These are phyloP conservation scores for Ormosia semicastrata DNA, from an alignment of 306 rosid species.

Conservation along the genomic window DNA sequence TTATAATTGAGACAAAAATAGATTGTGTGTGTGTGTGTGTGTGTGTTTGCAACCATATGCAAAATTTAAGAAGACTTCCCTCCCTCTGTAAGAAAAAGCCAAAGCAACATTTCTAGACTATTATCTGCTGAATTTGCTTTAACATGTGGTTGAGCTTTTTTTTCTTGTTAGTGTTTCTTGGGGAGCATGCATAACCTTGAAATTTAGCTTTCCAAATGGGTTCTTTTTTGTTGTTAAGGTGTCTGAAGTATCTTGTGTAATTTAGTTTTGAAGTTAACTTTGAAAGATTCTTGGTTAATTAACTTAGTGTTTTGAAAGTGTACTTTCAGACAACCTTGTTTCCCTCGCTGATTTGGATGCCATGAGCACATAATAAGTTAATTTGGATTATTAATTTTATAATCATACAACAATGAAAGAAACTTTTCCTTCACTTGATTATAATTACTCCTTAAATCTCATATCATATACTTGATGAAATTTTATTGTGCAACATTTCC, in stretches of 20 bases:
- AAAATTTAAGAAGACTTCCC: background rate
- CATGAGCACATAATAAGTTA: constrained; percentile 6
- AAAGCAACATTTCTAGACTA: background rate
- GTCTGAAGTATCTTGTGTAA: too few species aligned
- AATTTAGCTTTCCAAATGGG: background rate
- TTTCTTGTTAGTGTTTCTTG: background rate
- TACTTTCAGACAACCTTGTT: too few species aligned
- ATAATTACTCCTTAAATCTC: too few species aligned
- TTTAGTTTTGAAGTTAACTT: background rate
- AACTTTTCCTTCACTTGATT: too few species aligned
- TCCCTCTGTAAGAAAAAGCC: background rate
- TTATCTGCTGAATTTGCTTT: background rate
- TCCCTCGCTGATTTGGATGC: background rate
- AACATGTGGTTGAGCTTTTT: background rate
- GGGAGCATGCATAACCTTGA: background rate
- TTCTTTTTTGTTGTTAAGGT: background rate
- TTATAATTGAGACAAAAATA: too few species aligned
- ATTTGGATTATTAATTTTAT: constrained; percentile 27
- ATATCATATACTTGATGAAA: too few species aligned
- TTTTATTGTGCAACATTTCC: too few species aligned
- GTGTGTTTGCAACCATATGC: too few species aligned
- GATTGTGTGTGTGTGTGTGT: too few species aligned
- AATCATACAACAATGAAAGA: constrained; percentile 57
- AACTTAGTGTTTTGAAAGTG: too few species aligned
- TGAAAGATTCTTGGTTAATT: background rate